Conservation (phyloP, 2,329 filamentous ascomycete genomes). For the Talaromyces marneffei region DNA sequence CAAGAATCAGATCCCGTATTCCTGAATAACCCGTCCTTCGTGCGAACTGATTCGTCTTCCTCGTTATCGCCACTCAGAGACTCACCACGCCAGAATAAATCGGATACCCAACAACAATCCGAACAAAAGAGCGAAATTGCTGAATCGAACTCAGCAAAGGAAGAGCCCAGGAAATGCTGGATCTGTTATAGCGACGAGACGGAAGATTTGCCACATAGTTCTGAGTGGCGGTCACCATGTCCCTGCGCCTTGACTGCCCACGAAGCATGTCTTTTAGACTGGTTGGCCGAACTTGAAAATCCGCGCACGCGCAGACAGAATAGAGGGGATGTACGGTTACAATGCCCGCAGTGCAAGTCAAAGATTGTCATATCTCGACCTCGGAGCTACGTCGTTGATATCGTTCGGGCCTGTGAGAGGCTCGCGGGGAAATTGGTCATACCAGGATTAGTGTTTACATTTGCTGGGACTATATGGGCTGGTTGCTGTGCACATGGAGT, state of each 20-base stretch:
- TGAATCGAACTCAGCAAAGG: background rate
- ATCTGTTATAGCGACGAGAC: slow-evolving; percentile 63
- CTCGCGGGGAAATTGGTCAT: slow-evolving; percentile 56
- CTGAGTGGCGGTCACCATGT: slow-evolving; percentile 80
- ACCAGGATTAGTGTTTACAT: slow-evolving; percentile 54
- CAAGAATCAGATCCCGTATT: slow-evolving; percentile 4
- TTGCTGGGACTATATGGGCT: slow-evolving; percentile 45
- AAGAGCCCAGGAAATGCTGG: slow-evolving; percentile 55
- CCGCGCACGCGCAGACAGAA: slow-evolving; percentile 47
- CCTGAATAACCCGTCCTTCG: slow-evolving; percentile 6
- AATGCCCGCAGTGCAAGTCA: slow-evolving; percentile 85
- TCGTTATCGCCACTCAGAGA: slow-evolving; percentile 1
- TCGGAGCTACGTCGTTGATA: slow-evolving; percentile 64
- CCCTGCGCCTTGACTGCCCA: slow-evolving; percentile 87
- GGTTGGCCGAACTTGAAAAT: slow-evolving; percentile 83
- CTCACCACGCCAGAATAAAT: background rate
- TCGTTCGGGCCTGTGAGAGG: slow-evolving; percentile 55
- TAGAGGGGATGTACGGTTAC: slow-evolving; percentile 56
- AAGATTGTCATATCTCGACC: slow-evolving; percentile 71
- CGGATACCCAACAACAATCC: background rate
- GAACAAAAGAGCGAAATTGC: background rate
- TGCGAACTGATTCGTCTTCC: background rate
- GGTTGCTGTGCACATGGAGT: slow-evolving; percentile 55
- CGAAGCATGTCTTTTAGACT: slow-evolving; percentile 81
- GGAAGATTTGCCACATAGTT: slow-evolving; percentile 54